phyloP scores from a whole-genome alignment of 1,284 basidiomycete species.

The Amylostereum areolatum region DNA sequence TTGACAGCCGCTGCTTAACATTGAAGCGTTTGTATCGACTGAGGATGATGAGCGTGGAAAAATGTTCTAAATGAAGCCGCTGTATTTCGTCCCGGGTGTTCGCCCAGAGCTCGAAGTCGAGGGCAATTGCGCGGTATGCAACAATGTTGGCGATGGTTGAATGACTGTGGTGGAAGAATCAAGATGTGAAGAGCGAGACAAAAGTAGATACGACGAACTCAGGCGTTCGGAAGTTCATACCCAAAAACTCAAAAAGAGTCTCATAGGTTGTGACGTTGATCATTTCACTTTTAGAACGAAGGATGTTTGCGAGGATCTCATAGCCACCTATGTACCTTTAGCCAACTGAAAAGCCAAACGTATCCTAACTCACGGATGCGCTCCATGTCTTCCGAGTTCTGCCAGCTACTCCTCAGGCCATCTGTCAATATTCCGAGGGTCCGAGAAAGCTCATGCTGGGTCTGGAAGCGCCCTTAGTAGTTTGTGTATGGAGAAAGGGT shows the following conservation, averaged over 20 bases:
- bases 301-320: conserved; percentile 74
- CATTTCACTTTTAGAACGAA: conserved; percentile 68
- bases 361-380: conserved; percentile 56
- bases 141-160: conserved; percentile 80
- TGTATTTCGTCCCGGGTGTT: conserved; percentile 66
- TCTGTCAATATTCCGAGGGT: conserved; percentile 73
- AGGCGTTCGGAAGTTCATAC: conserved; percentile 75
- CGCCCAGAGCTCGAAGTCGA: conserved; percentile 91
- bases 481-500: neutral
- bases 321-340: conserved; percentile 61
- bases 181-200: neutral
- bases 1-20: conserved; percentile 59
- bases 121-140: conserved; percentile 78
- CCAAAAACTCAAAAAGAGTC: conserved; percentile 78
- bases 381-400: conserved; percentile 91
- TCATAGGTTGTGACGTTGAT: conserved; percentile 76
- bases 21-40: conserved; percentile 78
- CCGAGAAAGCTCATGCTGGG: conserved; percentile 65
- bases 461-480: conserved; percentile 32
- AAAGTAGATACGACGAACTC: conserved; percentile 46
- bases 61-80: conserved; percentile 74
- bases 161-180: conserved; percentile 37
- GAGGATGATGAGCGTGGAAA: conserved; percentile 62
- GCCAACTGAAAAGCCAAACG: neutral
- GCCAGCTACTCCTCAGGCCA: conserved; percentile 80